phyloP scores from a whole-genome alignment of 2,329 filamentous ascomycete genomes.

The Cercospora berteroae region DNA sequence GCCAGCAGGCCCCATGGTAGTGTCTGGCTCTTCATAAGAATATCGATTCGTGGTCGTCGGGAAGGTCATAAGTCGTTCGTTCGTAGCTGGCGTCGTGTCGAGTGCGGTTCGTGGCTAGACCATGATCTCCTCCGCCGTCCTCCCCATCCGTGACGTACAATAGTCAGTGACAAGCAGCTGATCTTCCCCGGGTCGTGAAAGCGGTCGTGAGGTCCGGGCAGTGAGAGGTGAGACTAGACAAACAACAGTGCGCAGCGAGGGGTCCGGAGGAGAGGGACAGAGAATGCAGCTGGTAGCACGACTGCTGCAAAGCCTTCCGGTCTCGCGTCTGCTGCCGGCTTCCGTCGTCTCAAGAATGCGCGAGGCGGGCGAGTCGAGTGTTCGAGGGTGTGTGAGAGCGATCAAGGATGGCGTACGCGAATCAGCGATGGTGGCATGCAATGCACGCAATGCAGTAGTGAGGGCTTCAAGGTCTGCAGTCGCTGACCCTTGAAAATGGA shows the following conservation, averaged over 20 bases:
- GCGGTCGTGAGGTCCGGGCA: conserved; percentile 3
- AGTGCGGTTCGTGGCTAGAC: conserved; percentile 17
- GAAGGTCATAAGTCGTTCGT: conserved; percentile 12
- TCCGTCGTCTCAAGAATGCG: conserved; percentile 11
- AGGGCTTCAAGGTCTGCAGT: background rate
- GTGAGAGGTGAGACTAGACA: conserved; percentile 8
- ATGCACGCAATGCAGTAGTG: background rate
- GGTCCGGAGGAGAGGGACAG: background rate
- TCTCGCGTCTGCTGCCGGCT: background rate
- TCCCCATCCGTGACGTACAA: background rate
- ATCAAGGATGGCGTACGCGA: background rate
- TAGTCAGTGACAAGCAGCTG: background rate
- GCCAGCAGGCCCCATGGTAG: conserved; percentile 30
- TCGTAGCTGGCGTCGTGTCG: background rate
- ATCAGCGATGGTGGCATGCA: background rate
- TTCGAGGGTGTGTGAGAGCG: background rate
- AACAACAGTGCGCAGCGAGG: conserved; percentile 7
- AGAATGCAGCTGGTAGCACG: background rate
- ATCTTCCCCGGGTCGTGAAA: background rate
- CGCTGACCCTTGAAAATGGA: background rate
- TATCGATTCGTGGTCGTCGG: conserved; percentile 11
- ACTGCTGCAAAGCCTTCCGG: background rate
- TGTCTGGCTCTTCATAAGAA: conserved; percentile 22
- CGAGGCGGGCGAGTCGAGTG: conserved; percentile 7
- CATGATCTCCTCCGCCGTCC: conserved; percentile 14